Percentiles rank a stretch among this genome's conserved stretches.
Evolutionary conservation across 495 filamentous ascomycete genomes (phyloP).

Genomic region (Xylaria flabelliformis): DNA sequence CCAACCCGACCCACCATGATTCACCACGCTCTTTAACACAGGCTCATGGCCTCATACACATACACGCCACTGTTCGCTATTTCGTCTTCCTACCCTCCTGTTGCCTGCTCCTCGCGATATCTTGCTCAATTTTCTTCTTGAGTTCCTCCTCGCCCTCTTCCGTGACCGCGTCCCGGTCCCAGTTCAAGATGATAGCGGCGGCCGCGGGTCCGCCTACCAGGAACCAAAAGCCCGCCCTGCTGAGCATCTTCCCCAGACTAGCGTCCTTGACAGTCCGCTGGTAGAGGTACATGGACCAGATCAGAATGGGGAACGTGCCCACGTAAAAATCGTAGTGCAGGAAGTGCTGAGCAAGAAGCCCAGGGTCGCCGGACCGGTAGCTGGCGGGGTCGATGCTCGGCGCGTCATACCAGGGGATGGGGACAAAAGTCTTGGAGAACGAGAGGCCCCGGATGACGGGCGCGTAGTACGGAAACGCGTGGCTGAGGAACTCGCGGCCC

Average conservation of each 20-base stretch:
- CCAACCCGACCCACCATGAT: neutral
- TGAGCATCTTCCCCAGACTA: constrained; percentile 42
- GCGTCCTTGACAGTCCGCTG: constrained; percentile 41
- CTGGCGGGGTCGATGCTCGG: constrained; percentile 37
- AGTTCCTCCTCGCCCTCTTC: constrained; percentile 34
- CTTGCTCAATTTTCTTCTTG: constrained; percentile 29
- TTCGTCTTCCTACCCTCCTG: neutral
- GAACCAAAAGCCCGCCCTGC: constrained; percentile 50
- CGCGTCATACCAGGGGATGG: constrained; percentile 30
- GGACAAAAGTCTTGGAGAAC: constrained; percentile 44
- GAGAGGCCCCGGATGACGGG: constrained; percentile 53
- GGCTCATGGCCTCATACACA: neutral
- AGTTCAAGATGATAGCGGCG: constrained; percentile 58
- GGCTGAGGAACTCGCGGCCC: constrained; percentile 40
- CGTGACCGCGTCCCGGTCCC: constrained; percentile 63
- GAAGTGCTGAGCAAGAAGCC: constrained; percentile 58
- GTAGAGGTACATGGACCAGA: constrained; percentile 63
- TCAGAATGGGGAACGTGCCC: constrained; percentile 55
- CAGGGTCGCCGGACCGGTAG: constrained; percentile 49
- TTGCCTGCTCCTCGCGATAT: constrained; percentile 24
- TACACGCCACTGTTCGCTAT: neutral
- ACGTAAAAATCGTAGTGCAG: constrained; percentile 66
- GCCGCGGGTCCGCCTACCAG: constrained; percentile 58
- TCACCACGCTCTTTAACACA: neutral
- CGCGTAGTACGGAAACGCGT: constrained; percentile 48